Base-by-base conservation (phyloP, 495 filamentous ascomycete genomes). In the Hyaloscypha hepaticicola region DNA sequence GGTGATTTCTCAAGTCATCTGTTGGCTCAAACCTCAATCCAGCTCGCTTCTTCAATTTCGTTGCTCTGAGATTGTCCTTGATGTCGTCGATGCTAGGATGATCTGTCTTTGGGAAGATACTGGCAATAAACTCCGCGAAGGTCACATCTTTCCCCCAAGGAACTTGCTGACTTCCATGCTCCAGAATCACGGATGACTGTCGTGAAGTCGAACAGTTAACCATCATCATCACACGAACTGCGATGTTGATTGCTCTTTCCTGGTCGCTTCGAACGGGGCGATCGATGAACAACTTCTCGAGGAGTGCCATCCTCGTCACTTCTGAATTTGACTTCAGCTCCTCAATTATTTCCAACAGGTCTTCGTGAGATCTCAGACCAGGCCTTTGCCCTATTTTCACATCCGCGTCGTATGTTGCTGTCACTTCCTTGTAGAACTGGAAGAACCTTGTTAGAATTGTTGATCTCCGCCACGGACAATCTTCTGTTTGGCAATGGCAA, bases 151-250 rank as follows among this genome's bases (percentile, higher is more conserved):
- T 48, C 3, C 27, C 56, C 75, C 75, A 77, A 21, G 60, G 51
- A 4, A 65, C 58, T 33, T 57, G 66, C 6, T 34, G 64, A 26
- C 26, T 66, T 22, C 73, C 73, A 31, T 66, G 45, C 49, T 75
- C 72, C 4, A 76, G 57, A 5, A 72, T 24, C 1, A 49, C 59
- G 11, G 67, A 65, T 31, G 60, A 70, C n/a, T 69, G 56, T 26
- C 58, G 29, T 11, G 55, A 58, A 9, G 61, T 60, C 21, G 73
- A 72, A 51, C 73, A 73, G 58, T 74, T 75, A 28, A 70, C 64
- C 72, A 76, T 78, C 14, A 73, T 69, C 69, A 77, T 74, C 8
- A 75, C 60, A 22, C 59, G 69, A 22, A 73, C 66, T 16, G 75
- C 75, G 9, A 78, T 63, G 41, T 74, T 69, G 26, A 78, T 67